phyloP scores from a whole-genome alignment of 225 moss, liverwort and hornwort genomes.

The Physcomitrellopsis africana region DNA sequence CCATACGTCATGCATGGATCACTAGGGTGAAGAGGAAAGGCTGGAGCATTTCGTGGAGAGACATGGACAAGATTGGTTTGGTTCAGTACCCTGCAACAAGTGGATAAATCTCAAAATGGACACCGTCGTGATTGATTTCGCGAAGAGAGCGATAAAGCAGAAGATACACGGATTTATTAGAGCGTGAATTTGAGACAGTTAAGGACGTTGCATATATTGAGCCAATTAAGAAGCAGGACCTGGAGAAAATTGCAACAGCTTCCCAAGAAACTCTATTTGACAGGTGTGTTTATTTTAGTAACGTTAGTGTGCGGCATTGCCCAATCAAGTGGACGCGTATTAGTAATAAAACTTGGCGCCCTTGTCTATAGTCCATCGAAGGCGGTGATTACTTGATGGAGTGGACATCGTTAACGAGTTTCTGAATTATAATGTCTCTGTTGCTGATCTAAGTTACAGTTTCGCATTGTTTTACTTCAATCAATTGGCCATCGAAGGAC shows the following conservation, averaged over 20 bases:
- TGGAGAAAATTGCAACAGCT: constrained; percentile 60
- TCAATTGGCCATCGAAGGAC: constrained; percentile 3
- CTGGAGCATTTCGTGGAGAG: constrained; percentile 2
- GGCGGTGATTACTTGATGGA: not conserved
- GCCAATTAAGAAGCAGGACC: constrained; percentile 65
- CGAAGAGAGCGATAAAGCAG: constrained; percentile 46
- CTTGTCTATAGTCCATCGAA: constrained; percentile 8
- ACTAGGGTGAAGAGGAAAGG: not conserved
- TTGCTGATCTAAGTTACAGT: not conserved
- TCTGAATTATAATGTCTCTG: constrained; percentile 23
- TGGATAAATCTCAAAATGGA: constrained; percentile 43
- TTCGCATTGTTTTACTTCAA: not conserved
- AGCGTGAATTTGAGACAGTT: constrained; percentile 70
- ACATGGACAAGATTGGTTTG: constrained; percentile 31
- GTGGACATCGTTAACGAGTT: not conserved
- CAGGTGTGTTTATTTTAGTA: constrained; percentile 55
- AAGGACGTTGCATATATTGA: constrained; percentile 72
- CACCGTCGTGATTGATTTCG: constrained; percentile 25
- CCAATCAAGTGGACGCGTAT: not conserved
- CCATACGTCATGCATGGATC: not conserved
- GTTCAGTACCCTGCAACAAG: constrained; percentile 34
- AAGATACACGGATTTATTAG: constrained; percentile 77
- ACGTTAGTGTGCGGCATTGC: constrained; percentile 16
- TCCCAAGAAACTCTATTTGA: constrained; percentile 63
- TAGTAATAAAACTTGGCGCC: not conserved